Evolutionary conservation across 164 flowering plant species (phyloP), one percentile per base, ranked within the genome.

Genomic region (Vitis amurensis): DNA sequence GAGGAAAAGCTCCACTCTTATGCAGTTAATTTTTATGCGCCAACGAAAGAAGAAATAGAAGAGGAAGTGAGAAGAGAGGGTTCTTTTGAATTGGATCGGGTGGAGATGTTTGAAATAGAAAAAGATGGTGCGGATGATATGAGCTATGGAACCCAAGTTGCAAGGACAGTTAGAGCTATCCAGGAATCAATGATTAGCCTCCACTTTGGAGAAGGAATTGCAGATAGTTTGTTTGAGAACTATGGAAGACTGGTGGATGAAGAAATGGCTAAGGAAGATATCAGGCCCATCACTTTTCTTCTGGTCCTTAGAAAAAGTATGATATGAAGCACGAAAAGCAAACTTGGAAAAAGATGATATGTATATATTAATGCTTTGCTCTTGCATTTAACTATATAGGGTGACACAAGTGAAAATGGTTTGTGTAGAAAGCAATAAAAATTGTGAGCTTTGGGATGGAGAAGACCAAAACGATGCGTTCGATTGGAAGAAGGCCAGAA

Each of bases 11-110:
- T 93, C 0, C 90, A 88, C 27, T 77, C 86, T 6, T 91, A 91
- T 50, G 87, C 91, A 4, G 86, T 81, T 11, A 91, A 86, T 73
- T 93, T 91, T 70, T 93, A 87, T 68, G 92, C 98, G 51, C 88
- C 98, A 37, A 86, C 85, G 55, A 74, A 71, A 63, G 87, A 86
- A 2, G 98, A 93, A 66, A 70, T 93, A 31, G 86, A 84, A 75
- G 82, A 76, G 5, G 84, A 77, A 66, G 85, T 91, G 61, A 74
- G 67, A 12, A 80, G 47, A 66, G 87, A 91, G 37, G 94, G 93
- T 1, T 88, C 89, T 0, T 89, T 91, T 17, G 63, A 68, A 48
- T 29, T 88, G 12, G 93, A 86, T 9, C 63, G 67, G 19, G 31
- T 88, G 0, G 91, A 89, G 76, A 77, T 78, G 83, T 82, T 89